Evolutionary conservation across 176 grass and related monocot genomes (phyloP).

Genomic region (Poa annua): DNA sequence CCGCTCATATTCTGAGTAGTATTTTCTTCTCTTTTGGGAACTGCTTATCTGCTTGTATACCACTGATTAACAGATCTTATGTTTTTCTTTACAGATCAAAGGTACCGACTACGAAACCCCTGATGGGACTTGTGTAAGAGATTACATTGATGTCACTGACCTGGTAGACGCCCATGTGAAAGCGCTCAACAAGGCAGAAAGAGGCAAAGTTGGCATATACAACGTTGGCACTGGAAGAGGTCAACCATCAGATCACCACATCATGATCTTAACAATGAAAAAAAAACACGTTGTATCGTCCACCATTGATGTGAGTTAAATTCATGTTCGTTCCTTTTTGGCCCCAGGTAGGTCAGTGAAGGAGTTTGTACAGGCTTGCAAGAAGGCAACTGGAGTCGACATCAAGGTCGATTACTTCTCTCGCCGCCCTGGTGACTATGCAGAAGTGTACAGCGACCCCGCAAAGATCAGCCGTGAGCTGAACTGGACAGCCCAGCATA

Average conservation of each 20-base stretch:
- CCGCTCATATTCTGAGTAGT: background rate
- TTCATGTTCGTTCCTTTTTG: background rate
- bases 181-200: conserved; percentile 81
- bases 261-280: background rate
- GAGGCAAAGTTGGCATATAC: conserved; percentile 85
- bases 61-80: background rate
- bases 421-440: conserved; percentile 81
- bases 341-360: conserved; percentile 79
- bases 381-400: conserved; percentile 71
- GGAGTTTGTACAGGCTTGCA: conserved; percentile 95
- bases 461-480: conserved; percentile 73
- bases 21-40: background rate
- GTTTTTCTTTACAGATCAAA: conserved; percentile 62
- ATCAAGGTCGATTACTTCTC: conserved; percentile 83
- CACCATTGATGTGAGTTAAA: conserved; percentile 1
- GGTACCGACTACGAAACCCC: conserved; percentile 84
- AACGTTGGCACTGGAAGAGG: conserved; percentile 98
- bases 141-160: conserved; percentile 97
- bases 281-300: background rate
- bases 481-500: conserved; percentile 88
- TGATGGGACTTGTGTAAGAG: conserved; percentile 85
- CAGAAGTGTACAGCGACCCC: conserved; percentile 83
- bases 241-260: conserved; percentile 32
- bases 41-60: background rate
- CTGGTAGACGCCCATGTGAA: conserved; percentile 91